These are phyloP conservation scores for Letharia columbiana DNA, from an alignment of 495 filamentous ascomycete genomes.

Conservation along the genomic window DNA sequence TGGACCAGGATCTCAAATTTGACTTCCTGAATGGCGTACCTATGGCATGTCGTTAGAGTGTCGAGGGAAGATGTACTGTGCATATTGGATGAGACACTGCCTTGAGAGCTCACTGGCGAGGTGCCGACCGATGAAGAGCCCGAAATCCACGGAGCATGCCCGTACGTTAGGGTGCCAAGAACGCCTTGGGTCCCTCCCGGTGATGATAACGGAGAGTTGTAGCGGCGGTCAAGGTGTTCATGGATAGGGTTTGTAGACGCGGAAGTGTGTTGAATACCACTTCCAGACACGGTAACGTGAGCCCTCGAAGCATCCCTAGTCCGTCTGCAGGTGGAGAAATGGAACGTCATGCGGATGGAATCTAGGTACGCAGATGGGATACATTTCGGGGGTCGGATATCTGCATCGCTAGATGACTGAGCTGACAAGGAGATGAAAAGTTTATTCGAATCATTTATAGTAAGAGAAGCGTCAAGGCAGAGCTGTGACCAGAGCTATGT, in stretches of 20 bases:
- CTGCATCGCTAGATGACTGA: background rate
- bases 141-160: background rate
- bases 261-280: background rate
- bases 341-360: background rate
- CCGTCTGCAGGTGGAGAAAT: constrained; percentile 13
- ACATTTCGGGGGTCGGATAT: constrained; percentile 4
- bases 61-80: background rate
- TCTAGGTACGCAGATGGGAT: constrained; percentile 3
- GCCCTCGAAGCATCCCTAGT: background rate
- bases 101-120: background rate
- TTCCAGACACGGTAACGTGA: background rate
- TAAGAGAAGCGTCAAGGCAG: constrained; percentile 13
- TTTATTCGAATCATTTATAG: background rate
- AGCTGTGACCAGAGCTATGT: constrained; percentile 19
- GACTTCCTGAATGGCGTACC: constrained; percentile 8
- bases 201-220: background rate
- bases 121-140: background rate
- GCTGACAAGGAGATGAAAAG: constrained; percentile 9
- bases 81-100: constrained; percentile 1
- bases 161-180: background rate
- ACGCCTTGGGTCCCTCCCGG: background rate
- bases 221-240: background rate
- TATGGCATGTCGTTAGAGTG: background rate
- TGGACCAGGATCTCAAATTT: background rate
- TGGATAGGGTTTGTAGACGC: background rate